Evolutionary conservation across 371 early-diverging fungal genomes (phyloP), one percentile per base, ranked within the genome.

Genomic region (Rhizopus delemar): DNA sequence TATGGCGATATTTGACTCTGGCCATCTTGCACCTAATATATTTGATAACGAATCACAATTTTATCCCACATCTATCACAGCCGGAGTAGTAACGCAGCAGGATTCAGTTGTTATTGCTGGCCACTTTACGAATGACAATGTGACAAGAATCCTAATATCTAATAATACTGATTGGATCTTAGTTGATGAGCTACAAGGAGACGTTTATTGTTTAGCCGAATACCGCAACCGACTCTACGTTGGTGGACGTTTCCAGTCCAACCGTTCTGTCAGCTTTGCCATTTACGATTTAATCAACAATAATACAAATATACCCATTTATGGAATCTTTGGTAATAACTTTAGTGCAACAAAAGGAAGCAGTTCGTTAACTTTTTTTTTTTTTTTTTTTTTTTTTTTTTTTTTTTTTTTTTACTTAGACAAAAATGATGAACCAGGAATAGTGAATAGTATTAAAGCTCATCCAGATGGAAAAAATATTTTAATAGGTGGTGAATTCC

Each of bases 401-500:
- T 8, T 53, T 46, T 9, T 34, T 46, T 22, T 13, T 38, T 28
- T 50, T 3, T 16, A 45, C 7, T 8, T 41, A 63, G 58, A 49
- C 0, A 68, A 69, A 38, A 68, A 68, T 11, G 56, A 66, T 0
- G 22, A 2, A 1, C 57, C 60, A 0, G 72, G 73, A 0, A 56
- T 15, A 0, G 75, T 86, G 11, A 71, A 78, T 33, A 54, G 66
- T 13, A 80, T 85, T 15, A 70, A 71, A 22, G 56, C 58, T n/a
- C 73, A 64, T 8, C 70, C 70, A 3, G 62, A 71, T 31, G 68
- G 70, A 13, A 59, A 54, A 7, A 45, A 48, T 8, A 53, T 85
- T 5, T 50, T 83, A 28, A 64, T 86, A 9, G 85, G 74, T 29
- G 87, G 87, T 4, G 70, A 71, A 35, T 86, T 86, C 52, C 63